A percentile compares a stretch with the other conserved stretches of the same genome.
Evolutionary conservation across 2,329 filamentous ascomycete genomes (phyloP).

Genomic region (Cadophora malorum): DNA sequence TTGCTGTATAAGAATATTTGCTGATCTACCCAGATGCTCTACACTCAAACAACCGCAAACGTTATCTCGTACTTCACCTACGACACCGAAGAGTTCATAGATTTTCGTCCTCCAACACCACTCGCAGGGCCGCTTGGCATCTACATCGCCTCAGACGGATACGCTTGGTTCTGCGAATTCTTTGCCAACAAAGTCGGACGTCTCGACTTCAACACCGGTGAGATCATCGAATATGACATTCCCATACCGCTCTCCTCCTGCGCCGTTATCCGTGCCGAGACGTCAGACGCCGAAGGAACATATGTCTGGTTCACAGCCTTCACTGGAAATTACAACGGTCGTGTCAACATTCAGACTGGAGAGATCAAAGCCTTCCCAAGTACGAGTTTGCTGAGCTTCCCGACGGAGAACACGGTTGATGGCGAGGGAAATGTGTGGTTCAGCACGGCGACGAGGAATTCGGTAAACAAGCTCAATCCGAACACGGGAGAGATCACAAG

Average conservation of each 20-base stretch:
- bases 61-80: not conserved
- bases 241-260: not conserved
- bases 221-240: not conserved
- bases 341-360: not conserved
- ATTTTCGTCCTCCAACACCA: not conserved
- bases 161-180: not conserved
- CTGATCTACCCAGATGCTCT: not conserved
- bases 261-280: not conserved
- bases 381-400: conserved; percentile 1
- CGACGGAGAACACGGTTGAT: conserved; percentile 16
- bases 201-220: not conserved
- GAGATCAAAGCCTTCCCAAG: not conserved
- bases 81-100: conserved; percentile 1
- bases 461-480: conserved; percentile 7
- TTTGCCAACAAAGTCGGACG: not conserved
- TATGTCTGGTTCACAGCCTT: conserved; percentile 19
- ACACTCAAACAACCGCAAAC: not conserved
- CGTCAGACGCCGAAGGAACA: not conserved
- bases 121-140: not conserved
- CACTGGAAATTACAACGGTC: conserved; percentile 8
- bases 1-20: too few relatives aligned
- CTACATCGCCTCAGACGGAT: not conserved
- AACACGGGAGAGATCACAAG: not conserved
- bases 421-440: conserved; percentile 2
- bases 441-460: conserved; percentile 13